Evolutionary conservation across 140 eudicot species (phyloP), one percentile per base, ranked within the genome.

Genomic region (Oenanthe javanica): DNA sequence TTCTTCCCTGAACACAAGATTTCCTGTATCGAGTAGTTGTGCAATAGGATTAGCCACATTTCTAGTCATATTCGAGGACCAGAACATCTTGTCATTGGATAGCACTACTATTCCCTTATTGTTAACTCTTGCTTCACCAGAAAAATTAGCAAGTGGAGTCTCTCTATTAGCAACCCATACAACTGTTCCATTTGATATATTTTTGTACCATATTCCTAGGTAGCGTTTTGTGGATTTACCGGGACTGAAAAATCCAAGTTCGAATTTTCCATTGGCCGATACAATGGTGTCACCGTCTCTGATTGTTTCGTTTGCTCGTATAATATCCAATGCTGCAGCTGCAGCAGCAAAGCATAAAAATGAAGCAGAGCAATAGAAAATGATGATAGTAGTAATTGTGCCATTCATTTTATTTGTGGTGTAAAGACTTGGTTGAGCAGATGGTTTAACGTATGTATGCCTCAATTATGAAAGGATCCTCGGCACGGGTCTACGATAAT

Each of bases 161-260:
- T 31, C 31, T 31, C 31, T 31, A 31, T 31, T 31, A 31, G 31
- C 31, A 31, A 31, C 31, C 31, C 31, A 31, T 31, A 31, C 31
- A 31, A 64, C 72, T 64, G 72, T 64, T 25, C 72, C 72, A 25
- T 64, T 10, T 25, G 72, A 15, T 25, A 64, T 64, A 25, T 64
- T 64, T 42, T 64, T 64, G 72, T 64, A 64, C 72, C 72, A 64
- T 64, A 64, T 64, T 3, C 72, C 72, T 10, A 64, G 13, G 43
- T 64, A 64, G 25, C 72, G 14, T 0, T 64, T 64, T 15, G 72
- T 64, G 72, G 72, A 64, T 9, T 64, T 64, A 12, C 72, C 72
- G 2, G 72, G 72, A 64, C 72, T 64, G 42, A 64, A 64, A 7
- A 64, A 64, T 27, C 45, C 73, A 67, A 67, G 73, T 67, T 67